Base-by-base conservation (phyloP, 176 grass and related monocot genomes). In the Elymus sibiricus region DNA sequence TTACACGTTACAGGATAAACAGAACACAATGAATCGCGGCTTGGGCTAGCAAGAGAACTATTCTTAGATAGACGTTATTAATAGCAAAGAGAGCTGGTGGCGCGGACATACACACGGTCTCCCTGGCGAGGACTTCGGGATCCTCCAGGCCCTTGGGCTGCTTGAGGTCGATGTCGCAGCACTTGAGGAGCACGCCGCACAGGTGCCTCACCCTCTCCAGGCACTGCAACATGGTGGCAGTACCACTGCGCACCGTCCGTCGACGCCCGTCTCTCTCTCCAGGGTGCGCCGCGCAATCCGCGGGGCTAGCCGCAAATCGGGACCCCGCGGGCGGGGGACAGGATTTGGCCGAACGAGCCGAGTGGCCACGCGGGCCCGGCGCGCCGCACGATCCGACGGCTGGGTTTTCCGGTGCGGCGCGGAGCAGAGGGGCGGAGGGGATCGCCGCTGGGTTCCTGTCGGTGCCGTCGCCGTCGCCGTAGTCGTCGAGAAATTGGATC, bases 201-300 rank as follows among this genome's bases (percentile, higher is more conserved):
- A 94, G 90, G 38, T 94, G 95, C 84, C 82, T 90, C 85, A 95
- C 78, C 55, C 90, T 86, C 53, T 94, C 90, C 42, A 94, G 90
- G 78, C 97, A 99, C 85, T 96, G 88, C 88, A 92, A 92, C 96
- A 99, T 96, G 79, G 87, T 94, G 49, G 49, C 6, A 9, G 6
- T 7, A 84, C 80, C 81, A 5, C 24, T 76, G 77, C 15, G 43
- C 47, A 53, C 26, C 70, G 64, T 37, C 64, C 74, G 58, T 65
- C 74, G 38, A 25, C 63, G 70, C 35, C 25, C 35, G 70, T 64
- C 13, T 56, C 46, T 49, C 51, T 55, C 70, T 71, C 6, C 31
- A 4, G 22, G 16, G 63, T 9, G 68, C 49, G 24, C 40, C 44
- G 65, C 44, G 65, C 65, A 64, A 17, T 69, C 26, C 43, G 26